Conservation (phyloP, 805 yeast genomes). For the Helenozyma baotianmanensis region DNA sequence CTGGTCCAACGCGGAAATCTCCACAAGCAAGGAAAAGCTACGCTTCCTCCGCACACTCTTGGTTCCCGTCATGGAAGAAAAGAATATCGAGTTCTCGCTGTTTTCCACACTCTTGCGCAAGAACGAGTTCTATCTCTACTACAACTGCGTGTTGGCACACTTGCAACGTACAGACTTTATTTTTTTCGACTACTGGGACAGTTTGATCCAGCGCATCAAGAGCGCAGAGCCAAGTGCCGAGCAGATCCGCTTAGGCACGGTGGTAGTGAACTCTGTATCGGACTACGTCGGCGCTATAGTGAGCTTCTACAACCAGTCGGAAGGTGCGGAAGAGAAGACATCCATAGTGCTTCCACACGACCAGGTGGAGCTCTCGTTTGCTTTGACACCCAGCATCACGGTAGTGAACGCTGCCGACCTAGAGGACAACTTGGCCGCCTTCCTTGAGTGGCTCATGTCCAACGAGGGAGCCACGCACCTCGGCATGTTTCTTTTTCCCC, state of each 20-base stretch:
- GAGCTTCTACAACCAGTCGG: background rate
- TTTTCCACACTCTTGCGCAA: slow-evolving; percentile 5
- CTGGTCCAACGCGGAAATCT: slow-evolving; percentile 4
- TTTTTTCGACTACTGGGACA: slow-evolving; percentile 1
- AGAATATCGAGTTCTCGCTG: background rate
- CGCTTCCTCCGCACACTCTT: slow-evolving; percentile 11
- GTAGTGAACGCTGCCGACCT: slow-evolving; percentile 1
- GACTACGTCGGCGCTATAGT: slow-evolving; percentile 8
- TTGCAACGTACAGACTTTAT: background rate
- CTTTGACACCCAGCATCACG: slow-evolving; percentile 3
- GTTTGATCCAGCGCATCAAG: background rate
- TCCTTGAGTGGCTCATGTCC: slow-evolving; percentile 9
- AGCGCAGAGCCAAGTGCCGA: background rate
- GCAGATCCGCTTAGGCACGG: slow-evolving; percentile 2
- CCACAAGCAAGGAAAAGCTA: slow-evolving; percentile 10
- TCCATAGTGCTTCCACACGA: slow-evolving; percentile 7
- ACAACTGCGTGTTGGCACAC: slow-evolving; percentile 3
- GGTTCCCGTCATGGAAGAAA: slow-evolving; percentile 2
- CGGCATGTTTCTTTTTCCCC: slow-evolving; percentile 8
- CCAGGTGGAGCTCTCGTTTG: slow-evolving; percentile 5
- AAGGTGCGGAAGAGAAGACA: background rate
- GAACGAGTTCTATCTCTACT: slow-evolving; percentile 11
- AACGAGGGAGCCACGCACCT: slow-evolving; percentile 10
- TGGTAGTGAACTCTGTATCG: slow-evolving; percentile 4
- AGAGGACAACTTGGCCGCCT: slow-evolving; percentile 1